phyloP scores from a whole-genome alignment of 495 filamentous ascomycete species.

The Evernia prunastri region DNA sequence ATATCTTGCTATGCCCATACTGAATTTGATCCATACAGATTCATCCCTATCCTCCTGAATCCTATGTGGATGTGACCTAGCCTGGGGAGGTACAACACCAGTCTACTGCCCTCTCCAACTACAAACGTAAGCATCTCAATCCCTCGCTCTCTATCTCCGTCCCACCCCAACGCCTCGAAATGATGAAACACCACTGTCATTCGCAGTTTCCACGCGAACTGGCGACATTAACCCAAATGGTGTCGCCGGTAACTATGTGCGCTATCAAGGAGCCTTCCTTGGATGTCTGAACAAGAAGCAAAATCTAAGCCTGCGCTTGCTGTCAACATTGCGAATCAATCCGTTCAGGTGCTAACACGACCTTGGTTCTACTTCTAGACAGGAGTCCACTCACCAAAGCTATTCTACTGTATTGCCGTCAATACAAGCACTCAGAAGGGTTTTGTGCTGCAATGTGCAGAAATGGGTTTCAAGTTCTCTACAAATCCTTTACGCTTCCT shows the following conservation, averaged over 20 bases:
- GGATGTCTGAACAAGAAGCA: constrained; percentile 2
- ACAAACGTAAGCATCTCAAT: neutral
- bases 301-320: neutral
- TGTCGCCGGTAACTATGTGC: neutral
- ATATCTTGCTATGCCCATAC: neutral
- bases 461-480: no score
- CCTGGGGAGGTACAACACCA: neutral
- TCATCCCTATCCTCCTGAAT: neutral
- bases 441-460: no score
- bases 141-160: neutral
- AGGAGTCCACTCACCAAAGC: neutral
- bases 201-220: constrained; percentile 2
- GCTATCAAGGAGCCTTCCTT: neutral
- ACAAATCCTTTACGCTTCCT: no score
- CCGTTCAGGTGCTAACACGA: neutral
- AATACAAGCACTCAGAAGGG: no score
- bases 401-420: no score
- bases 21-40: neutral
- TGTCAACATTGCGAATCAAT: neutral
- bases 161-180: neutral
- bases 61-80: neutral
- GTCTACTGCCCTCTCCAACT: neutral
- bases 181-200: neutral
- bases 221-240: neutral
- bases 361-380: neutral